Conservation (phyloP, 1,139 yeast species). For the Kodamaea sp. region DNA sequence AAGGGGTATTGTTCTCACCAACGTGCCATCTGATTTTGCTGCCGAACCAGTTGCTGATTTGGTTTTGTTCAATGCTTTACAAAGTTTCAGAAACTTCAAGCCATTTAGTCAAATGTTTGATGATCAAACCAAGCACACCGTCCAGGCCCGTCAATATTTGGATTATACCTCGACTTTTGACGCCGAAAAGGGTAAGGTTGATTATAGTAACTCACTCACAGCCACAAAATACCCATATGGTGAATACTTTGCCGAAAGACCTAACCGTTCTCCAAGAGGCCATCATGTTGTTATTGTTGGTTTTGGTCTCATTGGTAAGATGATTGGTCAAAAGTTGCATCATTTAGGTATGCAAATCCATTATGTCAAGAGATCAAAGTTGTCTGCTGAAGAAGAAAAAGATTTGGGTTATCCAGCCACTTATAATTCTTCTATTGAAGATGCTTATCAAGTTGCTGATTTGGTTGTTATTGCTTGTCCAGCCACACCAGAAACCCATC, state of each 20-base stretch:
- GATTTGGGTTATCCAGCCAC: constrained; percentile 43
- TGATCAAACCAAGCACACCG: constrained; percentile 34
- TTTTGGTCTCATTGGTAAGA: constrained; percentile 72
- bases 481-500: constrained; percentile 22
- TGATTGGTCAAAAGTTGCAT: constrained; percentile 54
- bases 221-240: constrained; percentile 39
- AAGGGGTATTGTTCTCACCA: constrained; percentile 54
- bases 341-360: constrained; percentile 65
- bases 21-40: constrained; percentile 60
- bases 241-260: constrained; percentile 35
- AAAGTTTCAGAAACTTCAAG: constrained; percentile 59
- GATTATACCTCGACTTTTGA: constrained; percentile 33
- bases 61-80: constrained; percentile 57
- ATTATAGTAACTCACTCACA: constrained; percentile 5
- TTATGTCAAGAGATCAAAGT: constrained; percentile 55
- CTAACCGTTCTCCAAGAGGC: constrained; percentile 48
- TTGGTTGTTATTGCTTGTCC: constrained; percentile 27
- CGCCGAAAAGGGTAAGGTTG: constrained; percentile 33
- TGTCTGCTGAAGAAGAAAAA: constrained; percentile 35
- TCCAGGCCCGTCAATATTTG: constrained; percentile 35
- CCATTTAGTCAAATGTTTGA: constrained; percentile 43
- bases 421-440: constrained; percentile 29
- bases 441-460: constrained; percentile 18
- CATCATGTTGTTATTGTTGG: constrained; percentile 70
- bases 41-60: constrained; percentile 77